Evolutionary conservation across 2,329 filamentous ascomycete species (phyloP), one percentile per base, ranked within the genome.

Genomic region (Ophiostoma ips): DNA sequence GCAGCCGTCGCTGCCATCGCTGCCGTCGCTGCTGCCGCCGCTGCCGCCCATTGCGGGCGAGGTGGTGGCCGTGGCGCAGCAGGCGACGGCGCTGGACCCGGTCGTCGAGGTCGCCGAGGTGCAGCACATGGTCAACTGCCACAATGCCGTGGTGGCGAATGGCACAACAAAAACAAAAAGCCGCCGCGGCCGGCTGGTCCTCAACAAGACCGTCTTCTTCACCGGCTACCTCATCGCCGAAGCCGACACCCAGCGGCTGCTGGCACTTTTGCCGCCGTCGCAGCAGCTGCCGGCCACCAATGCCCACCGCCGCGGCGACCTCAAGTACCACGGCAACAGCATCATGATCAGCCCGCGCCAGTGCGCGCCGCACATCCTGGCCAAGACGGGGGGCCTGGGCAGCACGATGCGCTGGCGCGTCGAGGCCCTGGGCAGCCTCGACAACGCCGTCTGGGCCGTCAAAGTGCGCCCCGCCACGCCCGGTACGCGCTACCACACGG

Each of bases 161-260:
- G 24, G 43, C 24, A 28, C 24, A 28, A 28, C 24, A 28, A 4
- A 28, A 28, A 28, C 24, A 28, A 28, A 28, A 28, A 28, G 24
- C 33, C 33, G 64, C 24, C 64, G 63, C 45, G 63, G 66, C 37
- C 68, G 66, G 43, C 72, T 92, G 53, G 74, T 77, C 57, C 87
- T 98, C 62, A 87, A 86, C 64, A 89, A 89, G 62, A 87, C 81
- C 1, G 83, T 95, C 46, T 87, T 88, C 65, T 95, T 90, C 66
- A 95, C 92, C 1, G 87, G 87, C 46, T 96, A 98, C 66, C 78
- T 94, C 65, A 82, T 98, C 56, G 73, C 73, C 37, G 71, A 79
- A 45, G 71, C 76, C 24, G 86, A 92, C 63, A 83, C 82, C 2
- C 77, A 84, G 60, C 79, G 76, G 50, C 71, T 96, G 35, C 75